Evolutionary conservation across 495 filamentous ascomycete species (phyloP).

Genomic region (Podospora pseudopauciseta): DNA sequence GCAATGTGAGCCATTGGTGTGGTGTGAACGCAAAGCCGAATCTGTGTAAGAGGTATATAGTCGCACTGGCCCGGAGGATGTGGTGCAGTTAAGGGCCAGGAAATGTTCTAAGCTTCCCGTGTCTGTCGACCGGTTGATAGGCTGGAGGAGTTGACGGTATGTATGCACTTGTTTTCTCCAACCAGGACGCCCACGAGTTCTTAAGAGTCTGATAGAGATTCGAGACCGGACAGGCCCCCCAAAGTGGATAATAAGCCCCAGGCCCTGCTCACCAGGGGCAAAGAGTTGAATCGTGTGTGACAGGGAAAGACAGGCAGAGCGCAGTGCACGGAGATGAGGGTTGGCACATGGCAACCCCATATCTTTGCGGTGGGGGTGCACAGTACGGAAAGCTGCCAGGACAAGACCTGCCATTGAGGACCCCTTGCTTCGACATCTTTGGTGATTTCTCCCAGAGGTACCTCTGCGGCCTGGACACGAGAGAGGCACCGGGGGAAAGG

Average conservation of each 20-base stretch:
- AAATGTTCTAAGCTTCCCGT: slow-evolving; percentile 22
- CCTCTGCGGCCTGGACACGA: slow-evolving; percentile 15
- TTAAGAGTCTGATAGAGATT: slow-evolving; percentile 22
- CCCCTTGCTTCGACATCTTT: slow-evolving; percentile 17
- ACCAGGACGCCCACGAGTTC: slow-evolving; percentile 15
- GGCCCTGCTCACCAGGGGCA: slow-evolving; percentile 19
- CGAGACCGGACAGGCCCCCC: slow-evolving; percentile 12
- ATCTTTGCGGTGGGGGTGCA: slow-evolving; percentile 7
- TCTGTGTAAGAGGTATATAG: slow-evolving; percentile 33
- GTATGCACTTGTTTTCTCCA: slow-evolving; percentile 27
- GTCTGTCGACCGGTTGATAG: slow-evolving; percentile 26
- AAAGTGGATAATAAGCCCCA: slow-evolving; percentile 10
- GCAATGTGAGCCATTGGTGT: slow-evolving; percentile 50
- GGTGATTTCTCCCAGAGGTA: slow-evolving; percentile 18
- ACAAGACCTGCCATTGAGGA: slow-evolving; percentile 9
- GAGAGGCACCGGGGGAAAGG: slow-evolving; percentile 18
- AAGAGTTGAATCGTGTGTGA: slow-evolving; percentile 5
- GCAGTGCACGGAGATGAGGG: slow-evolving; percentile 8
- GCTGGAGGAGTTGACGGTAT: slow-evolving; percentile 29
- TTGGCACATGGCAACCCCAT: slow-evolving; percentile 16
- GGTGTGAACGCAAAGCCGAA: slow-evolving; percentile 24
- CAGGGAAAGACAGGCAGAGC: slow-evolving; percentile 14
- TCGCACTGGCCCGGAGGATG: slow-evolving; percentile 29
- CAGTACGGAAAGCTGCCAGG: slow-evolving; percentile 11
- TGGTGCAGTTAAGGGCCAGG: slow-evolving; percentile 29